phyloP scores from a whole-genome alignment of 2,329 filamentous ascomycete genomes.

The Mycosphaerella arachidis region DNA sequence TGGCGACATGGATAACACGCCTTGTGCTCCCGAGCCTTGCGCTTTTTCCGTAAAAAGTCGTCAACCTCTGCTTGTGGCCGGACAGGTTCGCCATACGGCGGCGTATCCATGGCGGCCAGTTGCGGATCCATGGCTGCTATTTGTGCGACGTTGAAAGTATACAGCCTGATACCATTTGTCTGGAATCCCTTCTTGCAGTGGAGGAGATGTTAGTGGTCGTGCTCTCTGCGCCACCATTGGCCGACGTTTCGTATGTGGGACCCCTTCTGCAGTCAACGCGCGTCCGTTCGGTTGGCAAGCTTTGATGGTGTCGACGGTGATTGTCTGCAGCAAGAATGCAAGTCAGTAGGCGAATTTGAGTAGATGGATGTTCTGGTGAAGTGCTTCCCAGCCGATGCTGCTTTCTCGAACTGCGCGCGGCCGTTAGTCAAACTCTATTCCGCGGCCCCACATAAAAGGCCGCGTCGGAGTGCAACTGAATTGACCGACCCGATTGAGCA shows the following conservation, averaged over 20 bases:
- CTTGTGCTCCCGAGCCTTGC: slow-evolving; percentile 51
- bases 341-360: background rate
- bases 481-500: background rate
- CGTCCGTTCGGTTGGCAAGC: background rate
- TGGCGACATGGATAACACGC: slow-evolving; percentile 49
- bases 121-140: slow-evolving; percentile 19
- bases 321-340: background rate
- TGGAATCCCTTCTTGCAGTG: background rate
- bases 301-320: background rate
- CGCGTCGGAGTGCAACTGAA: background rate
- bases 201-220: background rate
- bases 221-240: background rate
- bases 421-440: background rate
- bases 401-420: background rate
- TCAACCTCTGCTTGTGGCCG: slow-evolving; percentile 45
- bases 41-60: slow-evolving; percentile 47
- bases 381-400: background rate
- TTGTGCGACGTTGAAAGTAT: background rate
- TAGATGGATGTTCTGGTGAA: background rate
- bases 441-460: background rate
- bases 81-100: slow-evolving; percentile 12
- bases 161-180: background rate
- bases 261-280: background rate
- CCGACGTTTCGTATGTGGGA: background rate
- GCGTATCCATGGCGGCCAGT: slow-evolving; percentile 15